Conservation (phyloP, 208 protist species). For the Leishmania arabica region DNA sequence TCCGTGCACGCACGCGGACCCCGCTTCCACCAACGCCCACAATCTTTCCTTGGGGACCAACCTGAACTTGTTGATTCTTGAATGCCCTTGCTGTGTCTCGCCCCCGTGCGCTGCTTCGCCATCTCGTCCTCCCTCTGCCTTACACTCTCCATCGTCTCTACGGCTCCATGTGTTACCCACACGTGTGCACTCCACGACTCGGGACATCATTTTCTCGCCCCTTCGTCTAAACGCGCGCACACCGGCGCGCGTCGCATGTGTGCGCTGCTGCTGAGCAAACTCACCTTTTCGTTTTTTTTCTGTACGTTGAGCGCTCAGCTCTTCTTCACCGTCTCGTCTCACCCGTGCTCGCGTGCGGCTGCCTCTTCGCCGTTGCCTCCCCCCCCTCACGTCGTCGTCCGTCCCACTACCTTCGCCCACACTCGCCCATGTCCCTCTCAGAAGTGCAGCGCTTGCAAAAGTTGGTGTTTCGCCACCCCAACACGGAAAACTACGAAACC, state of each 20-base stretch:
- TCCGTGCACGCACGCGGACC: background rate
- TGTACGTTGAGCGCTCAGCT: background rate
- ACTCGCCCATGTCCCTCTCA: constrained; percentile 35
- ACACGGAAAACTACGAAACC: constrained; percentile 21
- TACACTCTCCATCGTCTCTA: background rate
- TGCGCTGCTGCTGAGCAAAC: background rate
- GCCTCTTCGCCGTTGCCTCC: too few species aligned
- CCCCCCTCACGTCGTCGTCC: background rate
- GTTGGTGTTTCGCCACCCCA: constrained; percentile 23
- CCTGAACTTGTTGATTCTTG: background rate
- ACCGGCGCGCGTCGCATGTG: too few species aligned
- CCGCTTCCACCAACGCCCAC: background rate
- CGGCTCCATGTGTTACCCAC: background rate
- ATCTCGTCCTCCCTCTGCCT: background rate
- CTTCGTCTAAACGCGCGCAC: background rate
- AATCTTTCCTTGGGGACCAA: background rate
- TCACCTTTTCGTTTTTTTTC: background rate
- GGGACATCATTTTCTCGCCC: background rate
- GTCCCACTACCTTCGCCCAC: background rate
- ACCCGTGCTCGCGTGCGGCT: background rate
- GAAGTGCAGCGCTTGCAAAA: constrained; percentile 27
- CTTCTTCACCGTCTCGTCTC: background rate
- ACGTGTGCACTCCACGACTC: background rate
- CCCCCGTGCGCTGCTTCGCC: background rate
- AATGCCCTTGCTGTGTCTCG: background rate